Percentiles rank a stretch among this genome's conserved stretches.
Evolutionary conservation across 2,329 filamentous ascomycete genomes (phyloP).

Genomic region (Nannizziopsis arthrosporioides): DNA sequence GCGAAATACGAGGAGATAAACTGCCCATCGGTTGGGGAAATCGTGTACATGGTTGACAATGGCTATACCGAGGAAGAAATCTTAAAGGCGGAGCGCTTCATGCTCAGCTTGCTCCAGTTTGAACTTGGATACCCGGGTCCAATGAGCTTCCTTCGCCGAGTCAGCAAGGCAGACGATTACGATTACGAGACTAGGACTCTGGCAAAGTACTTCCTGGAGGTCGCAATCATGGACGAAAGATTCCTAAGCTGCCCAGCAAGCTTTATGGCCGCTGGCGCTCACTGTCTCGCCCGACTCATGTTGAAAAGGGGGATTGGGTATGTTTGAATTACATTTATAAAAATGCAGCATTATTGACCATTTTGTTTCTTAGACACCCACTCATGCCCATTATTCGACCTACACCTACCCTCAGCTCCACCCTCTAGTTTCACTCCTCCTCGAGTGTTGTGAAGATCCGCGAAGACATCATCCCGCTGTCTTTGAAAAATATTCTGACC

Average conservation of each 20-base stretch:
- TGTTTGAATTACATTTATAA: conserved; percentile 27
- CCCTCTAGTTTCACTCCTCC: conserved; percentile 61
- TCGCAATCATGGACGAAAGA: conserved; percentile 95
- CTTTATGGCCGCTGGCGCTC: conserved; percentile 80
- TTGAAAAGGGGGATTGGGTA: conserved; percentile 91
- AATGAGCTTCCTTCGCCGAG: conserved; percentile 92
- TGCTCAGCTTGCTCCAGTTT: conserved; percentile 92
- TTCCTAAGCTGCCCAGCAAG: conserved; percentile 87
- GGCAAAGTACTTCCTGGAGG: conserved; percentile 94
- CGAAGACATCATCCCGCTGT: conserved; percentile 73
- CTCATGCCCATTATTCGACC: conserved; percentile 83
- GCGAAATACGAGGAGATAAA: conserved; percentile 99
- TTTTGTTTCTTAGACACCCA: conserved; percentile 47
- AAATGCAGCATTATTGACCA: conserved; percentile 7
- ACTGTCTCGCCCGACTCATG: conserved; percentile 81
- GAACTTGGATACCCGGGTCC: conserved; percentile 97
- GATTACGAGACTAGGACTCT: conserved; percentile 89
- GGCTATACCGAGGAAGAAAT: conserved; percentile 87
- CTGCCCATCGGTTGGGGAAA: conserved; percentile 86
- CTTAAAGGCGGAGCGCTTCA: conserved; percentile 92
- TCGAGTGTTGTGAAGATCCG: conserved; percentile 78
- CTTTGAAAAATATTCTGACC: conserved; percentile 83
- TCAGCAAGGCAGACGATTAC: conserved; percentile 98
- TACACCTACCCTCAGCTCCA: conserved; percentile 81
- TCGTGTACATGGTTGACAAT: conserved; percentile 95